Conservation (phyloP, 2,329 filamentous ascomycete species). For the Fusarium goolgardi region DNA sequence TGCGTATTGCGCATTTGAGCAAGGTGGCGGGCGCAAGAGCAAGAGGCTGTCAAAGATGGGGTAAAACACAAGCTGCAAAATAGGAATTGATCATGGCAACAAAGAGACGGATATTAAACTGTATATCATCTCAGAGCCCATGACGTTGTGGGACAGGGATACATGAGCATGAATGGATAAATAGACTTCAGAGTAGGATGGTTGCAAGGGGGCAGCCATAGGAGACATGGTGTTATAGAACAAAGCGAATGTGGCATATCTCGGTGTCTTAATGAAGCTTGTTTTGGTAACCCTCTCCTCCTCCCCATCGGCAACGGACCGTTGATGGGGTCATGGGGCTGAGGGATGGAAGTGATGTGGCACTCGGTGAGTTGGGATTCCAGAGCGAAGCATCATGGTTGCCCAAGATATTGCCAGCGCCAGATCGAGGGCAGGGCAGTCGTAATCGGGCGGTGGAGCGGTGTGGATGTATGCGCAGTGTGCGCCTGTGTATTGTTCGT, state of each 20-base stretch:
- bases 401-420: conserved; percentile 31
- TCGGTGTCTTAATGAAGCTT: conserved; percentile 28
- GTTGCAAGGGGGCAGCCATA: conserved; percentile 30
- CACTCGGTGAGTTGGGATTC: conserved; percentile 45
- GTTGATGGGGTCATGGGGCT: conserved; percentile 44
- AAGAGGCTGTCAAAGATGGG: conserved; percentile 8
- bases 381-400: conserved; percentile 40
- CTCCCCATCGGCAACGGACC: conserved; percentile 36
- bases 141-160: conserved; percentile 44
- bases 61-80: conserved; percentile 14
- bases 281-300: conserved; percentile 33
- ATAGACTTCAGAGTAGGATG: conserved; percentile 23
- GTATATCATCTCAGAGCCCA: conserved; percentile 40
- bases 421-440: conserved; percentile 35
- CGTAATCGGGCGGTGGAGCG: conserved; percentile 42
- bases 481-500: conserved; percentile 39
- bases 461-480: conserved; percentile 43
- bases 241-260: conserved; percentile 37
- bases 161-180: conserved; percentile 27
- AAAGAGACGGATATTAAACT: conserved; percentile 26
- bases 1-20: conserved; percentile 47
- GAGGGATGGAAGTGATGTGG: conserved; percentile 45
- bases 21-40: conserved; percentile 14
- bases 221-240: conserved; percentile 32
- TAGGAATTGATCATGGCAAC: conserved; percentile 29